Base-by-base conservation (phyloP, 352 stramenopile genomes). In the Phytophthora fragariae region DNA sequence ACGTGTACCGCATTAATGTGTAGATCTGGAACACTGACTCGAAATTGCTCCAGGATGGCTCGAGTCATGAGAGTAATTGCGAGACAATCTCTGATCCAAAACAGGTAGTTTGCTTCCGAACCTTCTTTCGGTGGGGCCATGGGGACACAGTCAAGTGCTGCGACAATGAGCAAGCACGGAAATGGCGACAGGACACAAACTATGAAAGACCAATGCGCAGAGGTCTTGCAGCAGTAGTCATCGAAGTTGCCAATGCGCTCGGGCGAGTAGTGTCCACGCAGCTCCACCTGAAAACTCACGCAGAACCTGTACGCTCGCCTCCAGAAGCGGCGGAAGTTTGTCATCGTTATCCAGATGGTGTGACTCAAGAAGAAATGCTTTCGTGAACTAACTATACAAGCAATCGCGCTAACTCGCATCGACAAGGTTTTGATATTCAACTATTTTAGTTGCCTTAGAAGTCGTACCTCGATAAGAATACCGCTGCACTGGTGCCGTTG, bases 401-500 rank as follows among this genome's bases (percentile, higher is more conserved):
- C 29, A 31, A 31, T 31, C 29, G 6, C 29, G 29, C 29, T 31
- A 31, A 31, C 29, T 31, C 29, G 29, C 29, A 31, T 31, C 29
- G 29, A 31, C 29, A 1, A 31, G 29, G 29, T 31, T 31, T 31
- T 31, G 29, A 15, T 44, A 44, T 44, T 44, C 37, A 44, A 17
- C 37, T 44, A 44, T 44, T 46, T 46, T 17, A 15, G 39, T n/a
- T 46, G 39, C 17, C 17, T 68, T 35, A 76, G 24, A 50, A 15
- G 35, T 87, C 73, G 35, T 88, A 70, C 5, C 84, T 82, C 24
- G 84, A 62, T 3, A 92, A 72, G 52, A 89, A 93, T 55, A 86
- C 77, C 8, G 79, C 81, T 1, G 83, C 57, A 24, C 65, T 82
- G 11, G 72, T 76, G 27, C 82, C 82, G 59, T 93, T 93, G 59